Evolutionary conservation across 768 basidiomycete genomes (phyloP).

Genomic region (Lactarius vividus): DNA sequence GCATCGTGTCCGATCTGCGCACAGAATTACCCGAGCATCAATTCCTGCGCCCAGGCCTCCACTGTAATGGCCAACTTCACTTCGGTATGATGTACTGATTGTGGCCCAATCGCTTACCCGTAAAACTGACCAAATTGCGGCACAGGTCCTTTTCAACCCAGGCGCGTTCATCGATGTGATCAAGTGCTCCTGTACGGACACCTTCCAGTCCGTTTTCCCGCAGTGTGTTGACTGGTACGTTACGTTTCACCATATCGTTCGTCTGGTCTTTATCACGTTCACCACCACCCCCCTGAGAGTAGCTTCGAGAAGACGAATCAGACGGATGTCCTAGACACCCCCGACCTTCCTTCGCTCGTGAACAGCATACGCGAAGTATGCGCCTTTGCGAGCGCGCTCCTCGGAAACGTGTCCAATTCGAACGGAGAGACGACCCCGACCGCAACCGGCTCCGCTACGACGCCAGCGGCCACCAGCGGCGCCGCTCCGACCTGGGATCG

Average conservation of each 20-base stretch:
- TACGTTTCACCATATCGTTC: constrained; percentile 30
- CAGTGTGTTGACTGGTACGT: constrained; percentile 67
- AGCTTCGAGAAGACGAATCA: constrained; percentile 62
- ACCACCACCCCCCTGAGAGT: background rate
- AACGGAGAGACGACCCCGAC: constrained; percentile 42
- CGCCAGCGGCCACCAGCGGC: background rate
- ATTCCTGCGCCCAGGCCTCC: constrained; percentile 58
- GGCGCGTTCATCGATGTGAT: constrained; percentile 60
- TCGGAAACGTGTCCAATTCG: constrained; percentile 49
- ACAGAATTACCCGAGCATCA: constrained; percentile 50
- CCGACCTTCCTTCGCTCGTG: constrained; percentile 48
- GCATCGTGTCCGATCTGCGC: constrained; percentile 60
- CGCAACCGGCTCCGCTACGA: constrained; percentile 15
- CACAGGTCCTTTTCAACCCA: constrained; percentile 63
- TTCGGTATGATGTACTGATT: constrained; percentile 38
- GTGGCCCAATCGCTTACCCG: background rate
- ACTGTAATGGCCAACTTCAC: constrained; percentile 52
- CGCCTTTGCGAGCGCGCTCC: constrained; percentile 47
- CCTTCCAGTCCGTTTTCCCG: constrained; percentile 48
- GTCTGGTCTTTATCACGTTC: background rate
- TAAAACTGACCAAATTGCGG: background rate
- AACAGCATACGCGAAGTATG: constrained; percentile 52
- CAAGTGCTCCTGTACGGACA: constrained; percentile 57
- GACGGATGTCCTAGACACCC: constrained; percentile 46
- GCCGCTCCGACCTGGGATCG: background rate